Conservation (phyloP, 1,284 basidiomycete genomes). For the Fomitiporia mediterranea region DNA sequence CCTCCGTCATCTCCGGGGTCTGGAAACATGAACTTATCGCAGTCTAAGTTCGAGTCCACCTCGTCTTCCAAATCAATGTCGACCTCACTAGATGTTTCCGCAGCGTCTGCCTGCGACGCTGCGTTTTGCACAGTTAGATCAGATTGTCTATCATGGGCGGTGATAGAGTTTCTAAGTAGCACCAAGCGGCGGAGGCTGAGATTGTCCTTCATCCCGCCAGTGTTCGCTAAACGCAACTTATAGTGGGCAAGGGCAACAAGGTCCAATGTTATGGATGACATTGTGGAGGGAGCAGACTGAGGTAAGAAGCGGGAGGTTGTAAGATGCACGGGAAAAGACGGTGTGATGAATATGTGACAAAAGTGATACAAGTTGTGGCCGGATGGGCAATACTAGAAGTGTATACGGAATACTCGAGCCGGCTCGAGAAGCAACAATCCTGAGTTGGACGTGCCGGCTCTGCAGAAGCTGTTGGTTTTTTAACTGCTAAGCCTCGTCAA, state of each 20-base stretch:
- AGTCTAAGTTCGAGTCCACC: conserved; percentile 34
- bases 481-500: conserved; percentile 36
- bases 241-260: conserved; percentile 62
- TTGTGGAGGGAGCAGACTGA: conserved; percentile 11
- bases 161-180: conserved; percentile 76
- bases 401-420: conserved; percentile 80
- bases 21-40: no score
- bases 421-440: conserved; percentile 80
- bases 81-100: conserved; percentile 19
- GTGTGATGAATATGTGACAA: conserved; percentile 28
- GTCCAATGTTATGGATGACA: conserved; percentile 29
- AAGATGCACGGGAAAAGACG: conserved; percentile 4
- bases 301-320: not conserved
- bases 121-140: conserved; percentile 15
- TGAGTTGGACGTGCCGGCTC: conserved; percentile 74
- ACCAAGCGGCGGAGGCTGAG: conserved; percentile 80
- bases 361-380: no score
- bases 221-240: conserved; percentile 63
- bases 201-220: conserved; percentile 50
- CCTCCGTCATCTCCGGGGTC: no score
- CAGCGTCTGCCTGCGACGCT: conserved; percentile 13
- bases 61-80: conserved; percentile 34
- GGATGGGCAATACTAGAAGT: conserved; percentile 39
- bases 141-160: conserved; percentile 30
- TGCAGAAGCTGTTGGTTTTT: conserved; percentile 72